Percentiles rank a stretch among this genome's conserved stretches.
phyloP scores from a whole-genome alignment of 345 rosid genomes.

The Excoecaria agallocha region DNA sequence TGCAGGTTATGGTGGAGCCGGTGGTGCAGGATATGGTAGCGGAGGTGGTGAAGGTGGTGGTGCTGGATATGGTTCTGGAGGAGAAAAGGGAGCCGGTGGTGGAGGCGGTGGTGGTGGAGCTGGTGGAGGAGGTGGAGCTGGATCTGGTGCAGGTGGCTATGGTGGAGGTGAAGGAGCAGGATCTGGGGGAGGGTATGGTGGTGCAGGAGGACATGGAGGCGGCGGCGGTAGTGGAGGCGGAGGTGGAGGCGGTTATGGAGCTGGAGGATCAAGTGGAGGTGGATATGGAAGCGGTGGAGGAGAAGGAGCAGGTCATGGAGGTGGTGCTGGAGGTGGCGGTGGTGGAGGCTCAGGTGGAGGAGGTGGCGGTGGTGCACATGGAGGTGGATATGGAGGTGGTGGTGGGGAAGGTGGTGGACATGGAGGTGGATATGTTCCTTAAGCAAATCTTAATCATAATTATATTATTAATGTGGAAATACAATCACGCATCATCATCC shows the following conservation, averaged over 20 bases:
- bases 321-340: slow-evolving; percentile 5
- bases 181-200: neutral
- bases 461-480: neutral
- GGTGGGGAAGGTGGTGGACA: slow-evolving; percentile 36
- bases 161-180: slow-evolving; percentile 8
- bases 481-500: neutral
- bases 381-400: neutral
- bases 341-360: neutral
- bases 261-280: neutral
- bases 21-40: slow-evolving; percentile 3
- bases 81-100: slow-evolving; percentile 3
- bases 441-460: no score
- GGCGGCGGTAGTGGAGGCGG: slow-evolving; percentile 8
- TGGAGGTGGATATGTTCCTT: slow-evolving; percentile 28
- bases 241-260: neutral
- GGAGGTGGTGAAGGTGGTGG: slow-evolving; percentile 4
- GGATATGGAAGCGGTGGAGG: neutral
- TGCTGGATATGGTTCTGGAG: neutral
- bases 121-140: neutral
- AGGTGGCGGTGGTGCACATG: neutral
- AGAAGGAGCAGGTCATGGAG: neutral
- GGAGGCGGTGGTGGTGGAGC: slow-evolving; percentile 10
- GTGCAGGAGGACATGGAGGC: neutral
- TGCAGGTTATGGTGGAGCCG: slow-evolving; percentile 2
- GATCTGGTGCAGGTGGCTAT: neutral